Conservation (phyloP, 257 asterid genomes). For the Plantago elongata region DNA sequence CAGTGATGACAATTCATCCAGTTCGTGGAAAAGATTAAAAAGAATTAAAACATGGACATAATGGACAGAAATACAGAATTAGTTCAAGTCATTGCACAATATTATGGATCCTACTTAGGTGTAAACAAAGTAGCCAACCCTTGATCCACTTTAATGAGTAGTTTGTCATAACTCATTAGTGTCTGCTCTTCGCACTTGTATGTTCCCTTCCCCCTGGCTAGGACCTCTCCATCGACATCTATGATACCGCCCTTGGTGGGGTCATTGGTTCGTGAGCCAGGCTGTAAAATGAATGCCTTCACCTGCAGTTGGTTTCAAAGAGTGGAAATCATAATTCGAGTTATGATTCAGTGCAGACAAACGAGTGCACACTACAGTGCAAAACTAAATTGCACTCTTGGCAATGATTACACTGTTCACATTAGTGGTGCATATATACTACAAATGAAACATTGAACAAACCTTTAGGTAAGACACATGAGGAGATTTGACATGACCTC, state of each 20-base stretch:
- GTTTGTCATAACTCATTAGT: slow-evolving; percentile 65
- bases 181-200: slow-evolving; percentile 61
- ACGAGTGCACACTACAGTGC: background rate
- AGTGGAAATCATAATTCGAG: slow-evolving; percentile 4
- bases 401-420: background rate
- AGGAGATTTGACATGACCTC: slow-evolving; percentile 81
- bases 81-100: too few species aligned
- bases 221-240: slow-evolving; percentile 58
- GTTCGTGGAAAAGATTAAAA: too few species aligned
- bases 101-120: slow-evolving; percentile 34
- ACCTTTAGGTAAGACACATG: slow-evolving; percentile 76
- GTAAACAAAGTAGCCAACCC: slow-evolving; percentile 79
- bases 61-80: too few species aligned
- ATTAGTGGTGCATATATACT: background rate
- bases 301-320: slow-evolving; percentile 44
- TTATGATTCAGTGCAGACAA: background rate
- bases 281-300: slow-evolving; percentile 73
- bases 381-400: too few species aligned
- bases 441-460: slow-evolving; percentile 11
- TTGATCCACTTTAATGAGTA: slow-evolving; percentile 63
- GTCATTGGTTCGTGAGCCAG: slow-evolving; percentile 53
- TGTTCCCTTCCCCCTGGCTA: slow-evolving; percentile 72
- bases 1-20: too few species aligned
- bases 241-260: slow-evolving; percentile 39
- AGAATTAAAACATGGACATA: too few species aligned